Evolutionary conservation across 2,329 filamentous ascomycete genomes (phyloP), one percentile per base, ranked within the genome.

Genomic region (Diaporthe humulicola): DNA sequence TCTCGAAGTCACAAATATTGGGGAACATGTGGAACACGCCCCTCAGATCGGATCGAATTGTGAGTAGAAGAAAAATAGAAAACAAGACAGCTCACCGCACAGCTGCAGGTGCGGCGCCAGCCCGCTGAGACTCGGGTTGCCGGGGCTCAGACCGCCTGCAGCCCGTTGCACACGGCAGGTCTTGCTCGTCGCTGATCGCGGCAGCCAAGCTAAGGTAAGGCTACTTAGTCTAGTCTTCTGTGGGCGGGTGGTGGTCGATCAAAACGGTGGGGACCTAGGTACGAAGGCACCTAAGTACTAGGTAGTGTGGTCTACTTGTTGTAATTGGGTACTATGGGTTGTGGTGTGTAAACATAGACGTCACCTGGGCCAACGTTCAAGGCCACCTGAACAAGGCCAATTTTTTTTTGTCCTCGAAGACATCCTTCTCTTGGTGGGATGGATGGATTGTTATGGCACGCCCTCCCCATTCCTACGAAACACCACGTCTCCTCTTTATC

Each of bases 21-120:
- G 36, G 45, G 30, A 38, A 42, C 8, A n/a, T 54, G 33, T 36
- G 54, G 67, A 54, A 25, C 33, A n/a, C n/a, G 25, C 25, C 14
- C 15, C 36, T 42, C 58, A 38, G 57, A 42, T 42, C 36, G 36
- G 10, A 42, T 56, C 67, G 52, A 70, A 17, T 42, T 36, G 67
- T 22, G 36, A 12, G 14, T n/a, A 56, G 22, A 28, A 28, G 22
- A 4, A n/a, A 30, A 17, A 25, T 22, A 40, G 28, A 42, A 52
- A 40, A 58, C 45, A 66, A 56, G 56, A 66, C 67, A 74, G 58
- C 73, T 74, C 73, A 74, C 67, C 73, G 57, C 73, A 74, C 73
- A 74, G 66, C 54, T 74, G 73, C 73, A 71, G 66, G 52, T 61
- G 64, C 56, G 60, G 56, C 14, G 54, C 25, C 30, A 67, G 56